phyloP scores from a whole-genome alignment of 2,329 filamentous ascomycete species.

The Rugonectria rugulosa region DNA sequence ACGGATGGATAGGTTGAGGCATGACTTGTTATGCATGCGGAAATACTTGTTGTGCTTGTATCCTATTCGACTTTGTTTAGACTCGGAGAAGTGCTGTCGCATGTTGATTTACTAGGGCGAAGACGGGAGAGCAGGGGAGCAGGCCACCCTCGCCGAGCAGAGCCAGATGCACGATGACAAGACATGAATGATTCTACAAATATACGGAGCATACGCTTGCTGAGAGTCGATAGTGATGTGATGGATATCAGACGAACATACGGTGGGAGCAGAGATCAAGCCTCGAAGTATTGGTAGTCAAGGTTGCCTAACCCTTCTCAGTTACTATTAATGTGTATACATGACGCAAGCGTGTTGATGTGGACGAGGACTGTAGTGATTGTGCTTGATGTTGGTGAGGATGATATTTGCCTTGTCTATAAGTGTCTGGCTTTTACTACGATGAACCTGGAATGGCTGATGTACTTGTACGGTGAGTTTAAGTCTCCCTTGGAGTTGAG shows the following conservation, averaged over 20 bases:
- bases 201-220: conserved; percentile 14
- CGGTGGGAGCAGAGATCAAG: neutral
- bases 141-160: neutral
- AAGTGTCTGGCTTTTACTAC: no score
- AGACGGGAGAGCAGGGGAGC: neutral
- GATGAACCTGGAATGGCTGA: no score
- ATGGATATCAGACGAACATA: neutral
- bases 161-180: conserved; percentile 1
- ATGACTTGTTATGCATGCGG: neutral
- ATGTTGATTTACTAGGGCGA: neutral
- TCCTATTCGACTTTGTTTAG: conserved; percentile 15
- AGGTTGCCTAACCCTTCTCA: conserved; percentile 9
- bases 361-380: neutral
- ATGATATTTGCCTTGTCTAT: no score
- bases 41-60: neutral
- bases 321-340: conserved; percentile 13
- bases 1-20: neutral
- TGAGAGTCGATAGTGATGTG: neutral
- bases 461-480: no score
- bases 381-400: no score
- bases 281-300: neutral
- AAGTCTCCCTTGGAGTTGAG: no score
- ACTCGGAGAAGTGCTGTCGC: conserved; percentile 3
- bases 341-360: conserved; percentile 6
- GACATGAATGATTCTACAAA: conserved; percentile 14